Evolutionary conservation across 176 grass and related monocot species (phyloP).

Genomic region (Musa acuminata): DNA sequence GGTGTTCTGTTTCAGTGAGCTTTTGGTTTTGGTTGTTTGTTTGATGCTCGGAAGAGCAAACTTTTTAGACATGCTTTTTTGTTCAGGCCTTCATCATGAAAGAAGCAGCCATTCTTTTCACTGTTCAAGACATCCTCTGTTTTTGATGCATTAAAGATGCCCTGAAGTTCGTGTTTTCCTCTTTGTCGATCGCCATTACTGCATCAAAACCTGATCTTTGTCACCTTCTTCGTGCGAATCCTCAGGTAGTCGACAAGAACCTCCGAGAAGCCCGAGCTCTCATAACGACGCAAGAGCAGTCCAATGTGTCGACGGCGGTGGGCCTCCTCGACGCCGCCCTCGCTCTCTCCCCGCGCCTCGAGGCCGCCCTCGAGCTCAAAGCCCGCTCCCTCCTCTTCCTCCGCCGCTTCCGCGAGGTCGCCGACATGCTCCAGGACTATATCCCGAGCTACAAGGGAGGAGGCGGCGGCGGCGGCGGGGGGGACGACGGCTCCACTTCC

Average conservation of each 20-base stretch:
- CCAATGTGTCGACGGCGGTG: slow-evolving; percentile 55
- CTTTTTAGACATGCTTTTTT: too few species aligned
- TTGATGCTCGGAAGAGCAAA: too few species aligned
- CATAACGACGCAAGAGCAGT: slow-evolving; percentile 35
- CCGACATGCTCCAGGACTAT: slow-evolving; percentile 82
- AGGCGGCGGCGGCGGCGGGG: too few species aligned
- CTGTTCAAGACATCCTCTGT: too few species aligned
- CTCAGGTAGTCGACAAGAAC: slow-evolving; percentile 76
- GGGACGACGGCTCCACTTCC: slow-evolving; percentile 19
- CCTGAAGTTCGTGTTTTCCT: not conserved
- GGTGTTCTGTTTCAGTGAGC: too few species aligned
- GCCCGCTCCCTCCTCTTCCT: slow-evolving; percentile 65
- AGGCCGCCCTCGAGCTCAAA: slow-evolving; percentile 62
- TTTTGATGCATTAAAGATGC: too few species aligned
- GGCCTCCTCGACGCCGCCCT: slow-evolving; percentile 72
- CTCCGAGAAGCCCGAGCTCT: slow-evolving; percentile 59
- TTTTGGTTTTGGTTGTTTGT: too few species aligned
- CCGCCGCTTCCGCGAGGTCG: slow-evolving; percentile 65
- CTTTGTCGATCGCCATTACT: not conserved
- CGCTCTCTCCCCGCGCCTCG: slow-evolving; percentile 56
- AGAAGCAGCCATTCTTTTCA: too few species aligned
- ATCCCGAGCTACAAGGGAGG: slow-evolving; percentile 72
- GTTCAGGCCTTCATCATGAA: too few species aligned
- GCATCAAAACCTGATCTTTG: slow-evolving; percentile 23
- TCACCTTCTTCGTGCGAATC: not conserved